These are phyloP conservation scores for Sordariomycetes sp. DNA, from an alignment of 2,329 filamentous ascomycete genomes.

Conservation along the genomic window DNA sequence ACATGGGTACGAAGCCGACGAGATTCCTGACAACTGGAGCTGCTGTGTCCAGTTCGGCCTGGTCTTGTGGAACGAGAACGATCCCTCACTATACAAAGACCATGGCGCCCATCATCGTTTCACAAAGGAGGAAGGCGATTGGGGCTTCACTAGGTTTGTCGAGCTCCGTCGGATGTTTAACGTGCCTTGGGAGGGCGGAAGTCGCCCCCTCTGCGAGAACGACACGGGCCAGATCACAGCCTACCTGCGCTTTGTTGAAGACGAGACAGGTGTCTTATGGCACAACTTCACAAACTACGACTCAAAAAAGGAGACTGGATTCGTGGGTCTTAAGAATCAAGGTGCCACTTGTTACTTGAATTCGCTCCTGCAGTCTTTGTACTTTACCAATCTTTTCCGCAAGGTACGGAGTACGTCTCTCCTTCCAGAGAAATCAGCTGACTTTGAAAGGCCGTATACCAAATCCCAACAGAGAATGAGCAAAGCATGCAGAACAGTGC, in stretches of 20 bases:
- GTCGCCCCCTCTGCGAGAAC: constrained; percentile 66
- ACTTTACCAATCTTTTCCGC: constrained; percentile 86
- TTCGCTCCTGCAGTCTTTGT: constrained; percentile 74
- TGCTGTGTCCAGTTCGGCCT: constrained; percentile 93
- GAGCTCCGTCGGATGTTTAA: constrained; percentile 82
- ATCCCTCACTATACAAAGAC: constrained; percentile 76
- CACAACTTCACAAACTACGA: constrained; percentile 93
- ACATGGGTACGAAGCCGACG: constrained; percentile 71
- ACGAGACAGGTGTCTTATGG: constrained; percentile 83
- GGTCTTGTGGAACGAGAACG: constrained; percentile 88
- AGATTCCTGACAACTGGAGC: constrained; percentile 86
- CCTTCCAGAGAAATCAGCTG: not conserved
- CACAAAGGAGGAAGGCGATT: constrained; percentile 92
- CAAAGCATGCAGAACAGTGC: constrained; percentile 78
- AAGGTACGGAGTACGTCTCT: constrained; percentile 46
- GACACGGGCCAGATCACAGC: constrained; percentile 73
- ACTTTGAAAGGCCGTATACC: constrained; percentile 69
- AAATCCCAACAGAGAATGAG: constrained; percentile 87
- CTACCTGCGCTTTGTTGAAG: constrained; percentile 73
- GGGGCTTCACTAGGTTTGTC: constrained; percentile 96
- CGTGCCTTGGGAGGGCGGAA: constrained; percentile 60
- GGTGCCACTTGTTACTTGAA: constrained; percentile 88
- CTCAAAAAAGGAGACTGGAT: constrained; percentile 98
- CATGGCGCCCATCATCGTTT: constrained; percentile 90
- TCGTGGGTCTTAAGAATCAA: constrained; percentile 93